These are phyloP conservation scores for Aspergillus sergii DNA, from an alignment of 2,329 filamentous ascomycete species.

Conservation along the genomic window DNA sequence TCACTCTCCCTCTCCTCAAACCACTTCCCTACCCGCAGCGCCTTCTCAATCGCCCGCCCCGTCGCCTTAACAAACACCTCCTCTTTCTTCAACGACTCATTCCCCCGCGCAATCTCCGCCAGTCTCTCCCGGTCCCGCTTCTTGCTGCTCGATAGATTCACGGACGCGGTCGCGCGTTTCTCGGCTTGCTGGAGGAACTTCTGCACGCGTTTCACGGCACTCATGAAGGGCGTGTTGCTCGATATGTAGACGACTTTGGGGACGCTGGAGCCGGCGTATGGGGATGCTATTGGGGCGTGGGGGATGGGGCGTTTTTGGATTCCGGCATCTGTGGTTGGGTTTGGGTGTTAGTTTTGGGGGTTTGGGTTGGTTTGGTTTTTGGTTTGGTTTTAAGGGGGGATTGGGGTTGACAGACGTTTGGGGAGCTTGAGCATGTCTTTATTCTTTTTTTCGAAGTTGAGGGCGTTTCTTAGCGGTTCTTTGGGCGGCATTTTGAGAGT, in stretches of 20 bases:
- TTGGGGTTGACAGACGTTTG: slow-evolving; percentile 30
- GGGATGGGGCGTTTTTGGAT: slow-evolving; percentile 61
- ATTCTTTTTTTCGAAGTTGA: slow-evolving; percentile 45
- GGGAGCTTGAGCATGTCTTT: slow-evolving; percentile 38
- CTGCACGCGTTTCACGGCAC: slow-evolving; percentile 61
- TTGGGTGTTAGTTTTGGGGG: slow-evolving; percentile 3
- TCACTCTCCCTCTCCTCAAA: slow-evolving; percentile 55
- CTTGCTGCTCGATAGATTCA: slow-evolving; percentile 37
- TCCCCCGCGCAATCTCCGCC: slow-evolving; percentile 33
- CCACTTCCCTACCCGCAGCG: slow-evolving; percentile 57
- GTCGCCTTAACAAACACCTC: slow-evolving; percentile 62
- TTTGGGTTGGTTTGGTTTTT: too few relatives aligned
- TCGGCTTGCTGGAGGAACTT: slow-evolving; percentile 56
- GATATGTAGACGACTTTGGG: slow-evolving; percentile 62
- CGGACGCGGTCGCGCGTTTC: slow-evolving; percentile 52
- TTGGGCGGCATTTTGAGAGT: slow-evolving; percentile 13
- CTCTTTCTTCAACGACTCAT: slow-evolving; percentile 45
- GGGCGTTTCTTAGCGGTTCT: slow-evolving; percentile 25
- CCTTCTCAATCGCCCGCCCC: slow-evolving; percentile 61
- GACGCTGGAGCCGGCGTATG: slow-evolving; percentile 51
- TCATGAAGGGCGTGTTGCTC: slow-evolving; percentile 58
- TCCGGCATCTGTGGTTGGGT: slow-evolving; percentile 43
- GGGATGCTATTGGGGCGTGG: slow-evolving; percentile 57
- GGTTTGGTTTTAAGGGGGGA: background rate
- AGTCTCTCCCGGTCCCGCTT: slow-evolving; percentile 35